Evolutionary conservation across 352 stramenopile genomes (phyloP).

Genomic region (Pythium aphanidermatum): DNA sequence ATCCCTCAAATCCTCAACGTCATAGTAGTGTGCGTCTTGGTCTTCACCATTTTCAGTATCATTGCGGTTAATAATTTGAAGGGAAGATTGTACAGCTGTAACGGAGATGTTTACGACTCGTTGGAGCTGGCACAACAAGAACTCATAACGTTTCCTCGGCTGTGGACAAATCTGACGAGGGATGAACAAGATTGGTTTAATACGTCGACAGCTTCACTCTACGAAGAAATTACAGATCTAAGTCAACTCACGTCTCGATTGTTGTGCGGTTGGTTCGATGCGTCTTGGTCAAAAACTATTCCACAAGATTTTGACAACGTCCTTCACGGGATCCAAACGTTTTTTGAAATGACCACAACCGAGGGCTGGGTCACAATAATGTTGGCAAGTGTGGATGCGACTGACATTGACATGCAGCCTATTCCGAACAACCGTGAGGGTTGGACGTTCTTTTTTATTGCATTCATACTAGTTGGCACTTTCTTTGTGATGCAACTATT

Average conservation of each 20-base stretch:
- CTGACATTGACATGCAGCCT: constrained; percentile 89
- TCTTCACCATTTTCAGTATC: constrained; percentile 88
- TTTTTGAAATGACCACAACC: constrained; percentile 91
- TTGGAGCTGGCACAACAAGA: constrained; percentile 28
- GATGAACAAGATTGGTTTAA: constrained; percentile 37
- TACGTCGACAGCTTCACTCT: constrained; percentile 2
- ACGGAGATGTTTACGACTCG: constrained; percentile 37
- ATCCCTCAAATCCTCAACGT: constrained; percentile 84
- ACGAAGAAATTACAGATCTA: constrained; percentile 10
- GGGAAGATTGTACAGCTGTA: constrained; percentile 74
- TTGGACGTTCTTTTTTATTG: constrained; percentile 85
- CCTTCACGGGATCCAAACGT: constrained; percentile 43
- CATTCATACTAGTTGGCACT: constrained; percentile 86
- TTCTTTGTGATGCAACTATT: constrained; percentile 94
- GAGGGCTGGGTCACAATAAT: constrained; percentile 89
- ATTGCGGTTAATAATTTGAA: constrained; percentile 90
- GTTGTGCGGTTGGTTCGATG: constrained; percentile 36
- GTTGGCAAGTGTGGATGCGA: constrained; percentile 80
- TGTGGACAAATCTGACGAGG: constrained; percentile 36
- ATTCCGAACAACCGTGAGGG: constrained; percentile 62
- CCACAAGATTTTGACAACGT: constrained; percentile 84
- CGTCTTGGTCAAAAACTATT: constrained; percentile 39
- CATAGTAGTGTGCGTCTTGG: constrained; percentile 70
- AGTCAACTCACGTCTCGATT: constrained; percentile 31
- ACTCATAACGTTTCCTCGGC: constrained; percentile 38